Conservation (phyloP, 768 basidiomycete genomes). For the Podaxis rugospora region DNA sequence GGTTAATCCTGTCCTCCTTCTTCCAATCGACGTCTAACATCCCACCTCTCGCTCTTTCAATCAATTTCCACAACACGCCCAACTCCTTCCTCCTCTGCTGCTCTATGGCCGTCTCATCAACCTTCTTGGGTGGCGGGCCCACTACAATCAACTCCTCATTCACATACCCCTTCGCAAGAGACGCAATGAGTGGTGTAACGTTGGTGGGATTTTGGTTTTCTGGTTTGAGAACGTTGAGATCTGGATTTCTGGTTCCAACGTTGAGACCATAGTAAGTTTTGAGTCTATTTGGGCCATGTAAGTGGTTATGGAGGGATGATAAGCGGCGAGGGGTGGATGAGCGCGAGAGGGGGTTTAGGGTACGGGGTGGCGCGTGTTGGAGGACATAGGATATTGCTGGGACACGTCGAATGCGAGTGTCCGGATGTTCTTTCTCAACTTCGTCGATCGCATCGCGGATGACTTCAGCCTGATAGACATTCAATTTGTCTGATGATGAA, state of each 20-base stretch:
- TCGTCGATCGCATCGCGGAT: constrained; percentile 26
- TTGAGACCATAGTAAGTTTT: constrained; percentile 5
- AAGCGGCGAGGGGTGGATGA: not conserved
- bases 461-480: constrained; percentile 20
- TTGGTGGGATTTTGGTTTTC: constrained; percentile 53
- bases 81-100: constrained; percentile 20
- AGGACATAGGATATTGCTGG: constrained; percentile 3
- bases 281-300: constrained; percentile 6
- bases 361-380: not conserved
- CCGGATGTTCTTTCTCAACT: constrained; percentile 2
- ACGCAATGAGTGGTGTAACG: constrained; percentile 58
- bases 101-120: constrained; percentile 23
- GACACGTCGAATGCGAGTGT: not conserved
- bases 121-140: constrained; percentile 35
- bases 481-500: not conserved
- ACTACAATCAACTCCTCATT: constrained; percentile 51
- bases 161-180: constrained; percentile 47
- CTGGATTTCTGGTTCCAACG: constrained; percentile 38
- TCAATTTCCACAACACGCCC: constrained; percentile 24
- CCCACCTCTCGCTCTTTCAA: constrained; percentile 19
- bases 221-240: constrained; percentile 50
- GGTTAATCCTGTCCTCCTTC: constrained; percentile 30
- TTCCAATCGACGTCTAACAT: constrained; percentile 23
- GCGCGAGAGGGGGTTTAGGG: not conserved
- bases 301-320: constrained; percentile 11